Evolutionary conservation across 2,329 filamentous ascomycete species (phyloP).

Genomic region (Ophiocordyceps polyrhachis-furcata): DNA sequence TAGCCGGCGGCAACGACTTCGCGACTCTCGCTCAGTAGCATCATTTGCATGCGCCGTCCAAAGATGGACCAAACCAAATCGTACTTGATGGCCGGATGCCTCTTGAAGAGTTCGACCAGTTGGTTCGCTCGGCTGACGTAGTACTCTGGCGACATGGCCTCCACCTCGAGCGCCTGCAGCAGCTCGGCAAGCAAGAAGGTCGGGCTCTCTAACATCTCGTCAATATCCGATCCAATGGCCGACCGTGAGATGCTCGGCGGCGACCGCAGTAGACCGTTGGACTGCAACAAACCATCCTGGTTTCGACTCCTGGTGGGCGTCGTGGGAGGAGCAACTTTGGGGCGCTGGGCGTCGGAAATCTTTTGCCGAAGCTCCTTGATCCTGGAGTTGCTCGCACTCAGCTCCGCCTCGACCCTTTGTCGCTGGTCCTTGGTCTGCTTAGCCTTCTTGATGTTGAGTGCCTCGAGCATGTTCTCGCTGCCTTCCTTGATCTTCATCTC

Average conservation of each 20-base stretch:
- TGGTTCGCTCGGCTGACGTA: conserved; percentile 87
- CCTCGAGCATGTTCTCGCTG: conserved; percentile 94
- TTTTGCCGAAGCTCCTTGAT: conserved; percentile 42
- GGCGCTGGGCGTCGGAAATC: conserved; percentile 40
- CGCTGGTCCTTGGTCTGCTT: conserved; percentile 87
- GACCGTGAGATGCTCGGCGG: conserved; percentile 37
- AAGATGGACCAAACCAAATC: conserved; percentile 94
- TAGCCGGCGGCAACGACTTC: conserved; percentile 94
- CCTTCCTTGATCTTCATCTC: conserved; percentile 97
- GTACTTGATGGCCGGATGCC: conserved; percentile 84
- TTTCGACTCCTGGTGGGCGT: conserved; percentile 35
- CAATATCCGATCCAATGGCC: conserved; percentile 40
- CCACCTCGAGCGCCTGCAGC: conserved; percentile 71
- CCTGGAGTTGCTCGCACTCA: conserved; percentile 68
- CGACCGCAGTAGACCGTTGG: conserved; percentile 29
- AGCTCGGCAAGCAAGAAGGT: conserved; percentile 83
- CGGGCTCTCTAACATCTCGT: conserved; percentile 64
- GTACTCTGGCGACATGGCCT: conserved; percentile 80
- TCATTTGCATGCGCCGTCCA: conserved; percentile 79
- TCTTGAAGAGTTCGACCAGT: conserved; percentile 89
- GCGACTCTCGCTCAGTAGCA: conserved; percentile 87
- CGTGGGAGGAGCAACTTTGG: conserved; percentile 24
- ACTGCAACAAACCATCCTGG: conserved; percentile 24
- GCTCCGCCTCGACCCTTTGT: conserved; percentile 63
- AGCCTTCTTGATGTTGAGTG: conserved; percentile 80